Evolutionary conservation across 2,329 filamentous ascomycete genomes (phyloP).

Genomic region (Dothistroma pini): DNA sequence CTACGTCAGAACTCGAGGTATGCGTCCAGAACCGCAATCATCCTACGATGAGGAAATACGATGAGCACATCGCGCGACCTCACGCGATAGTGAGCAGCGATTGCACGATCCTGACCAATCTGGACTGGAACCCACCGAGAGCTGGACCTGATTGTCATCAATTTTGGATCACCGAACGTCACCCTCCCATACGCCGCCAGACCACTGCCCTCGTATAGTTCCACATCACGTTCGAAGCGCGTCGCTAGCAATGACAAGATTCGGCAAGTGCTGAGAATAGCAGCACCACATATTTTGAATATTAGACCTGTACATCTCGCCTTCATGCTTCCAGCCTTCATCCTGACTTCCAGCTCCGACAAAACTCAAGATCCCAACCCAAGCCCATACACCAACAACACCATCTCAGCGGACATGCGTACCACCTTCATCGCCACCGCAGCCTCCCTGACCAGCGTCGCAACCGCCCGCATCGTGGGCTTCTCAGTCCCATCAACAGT

Average conservation of each 20-base stretch:
- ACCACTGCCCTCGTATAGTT: background rate
- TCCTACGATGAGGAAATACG: no score
- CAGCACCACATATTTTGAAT: background rate
- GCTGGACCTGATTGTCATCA: background rate
- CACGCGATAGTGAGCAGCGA: background rate
- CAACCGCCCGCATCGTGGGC: conserved; percentile 43
- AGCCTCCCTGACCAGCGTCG: conserved; percentile 6
- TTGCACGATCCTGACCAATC: background rate
- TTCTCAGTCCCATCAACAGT: conserved; percentile 44
- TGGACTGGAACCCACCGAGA: background rate
- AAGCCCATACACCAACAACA: background rate
- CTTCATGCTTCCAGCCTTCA: background rate
- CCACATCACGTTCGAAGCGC: background rate
- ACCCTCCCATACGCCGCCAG: background rate
- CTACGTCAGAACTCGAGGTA: no score
- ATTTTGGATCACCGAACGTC: background rate
- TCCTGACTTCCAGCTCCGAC: background rate
- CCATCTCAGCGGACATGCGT: conserved; percentile 6
- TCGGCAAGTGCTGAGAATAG: background rate
- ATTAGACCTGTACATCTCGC: background rate
- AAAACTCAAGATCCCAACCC: background rate
- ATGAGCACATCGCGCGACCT: conserved; percentile 9
- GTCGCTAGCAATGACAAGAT: background rate
- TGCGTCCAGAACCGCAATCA: no score
- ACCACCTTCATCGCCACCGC: conserved; percentile 12